Conservation (phyloP, 768 basidiomycete species). For the Aureoboletus auriporus region DNA sequence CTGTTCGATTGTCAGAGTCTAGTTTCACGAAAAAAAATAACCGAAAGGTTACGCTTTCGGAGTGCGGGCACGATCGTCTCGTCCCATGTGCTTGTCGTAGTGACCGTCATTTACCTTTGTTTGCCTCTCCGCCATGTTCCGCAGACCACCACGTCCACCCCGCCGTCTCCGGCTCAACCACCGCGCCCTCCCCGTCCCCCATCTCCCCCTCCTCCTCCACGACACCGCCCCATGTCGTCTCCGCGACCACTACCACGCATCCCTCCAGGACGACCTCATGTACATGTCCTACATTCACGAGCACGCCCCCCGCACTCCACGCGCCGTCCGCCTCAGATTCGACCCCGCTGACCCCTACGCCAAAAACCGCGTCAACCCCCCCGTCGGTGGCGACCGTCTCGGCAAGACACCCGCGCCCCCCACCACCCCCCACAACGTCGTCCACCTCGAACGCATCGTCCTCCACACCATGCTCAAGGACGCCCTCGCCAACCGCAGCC, state of each 20-base stretch:
- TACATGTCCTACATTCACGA: conserved; percentile 93
- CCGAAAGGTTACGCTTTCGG: conserved; percentile 57
- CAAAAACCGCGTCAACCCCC: conserved; percentile 70
- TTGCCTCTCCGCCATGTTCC: conserved; percentile 27
- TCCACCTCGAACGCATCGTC: conserved; percentile 77
- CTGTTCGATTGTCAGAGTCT: conserved; percentile 43
- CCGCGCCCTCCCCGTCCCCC: conserved; percentile 69
- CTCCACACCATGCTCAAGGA: conserved; percentile 87
- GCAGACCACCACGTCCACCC: conserved; percentile 45
- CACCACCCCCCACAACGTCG: conserved; percentile 63
- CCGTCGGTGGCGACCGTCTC: conserved; percentile 66
- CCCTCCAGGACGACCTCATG: conserved; percentile 84
- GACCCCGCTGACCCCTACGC: conserved; percentile 82
- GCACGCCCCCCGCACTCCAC: conserved; percentile 47
- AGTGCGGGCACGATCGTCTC: conserved; percentile 79
- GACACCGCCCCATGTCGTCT: conserved; percentile 73
- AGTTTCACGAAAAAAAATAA: not conserved
- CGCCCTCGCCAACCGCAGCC: conserved; percentile 62
- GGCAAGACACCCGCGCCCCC: conserved; percentile 66
- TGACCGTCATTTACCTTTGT: conserved; percentile 10
- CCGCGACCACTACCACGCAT: conserved; percentile 77
- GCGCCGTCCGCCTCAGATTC: conserved; percentile 61
- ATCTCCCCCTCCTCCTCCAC: conserved; percentile 59
- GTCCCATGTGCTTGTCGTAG: conserved; percentile 60
- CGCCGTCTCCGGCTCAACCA: conserved; percentile 45